Conservation (phyloP, 176 grass and related monocot genomes). For the Lolium rigidum region DNA sequence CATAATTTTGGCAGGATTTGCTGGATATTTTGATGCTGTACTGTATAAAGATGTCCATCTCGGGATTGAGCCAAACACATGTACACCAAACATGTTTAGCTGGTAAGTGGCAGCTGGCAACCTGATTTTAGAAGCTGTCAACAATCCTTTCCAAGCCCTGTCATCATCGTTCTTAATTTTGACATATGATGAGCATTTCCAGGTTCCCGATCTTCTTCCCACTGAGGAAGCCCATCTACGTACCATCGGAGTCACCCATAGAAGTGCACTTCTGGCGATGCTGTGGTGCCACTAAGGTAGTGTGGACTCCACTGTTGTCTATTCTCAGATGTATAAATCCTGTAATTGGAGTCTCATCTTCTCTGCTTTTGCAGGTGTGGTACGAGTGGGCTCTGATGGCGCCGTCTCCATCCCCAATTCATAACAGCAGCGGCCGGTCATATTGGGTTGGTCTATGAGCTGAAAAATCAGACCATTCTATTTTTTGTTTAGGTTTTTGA, state of each 20-base stretch:
- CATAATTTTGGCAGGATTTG: slow-evolving; percentile 72
- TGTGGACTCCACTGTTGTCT: neutral
- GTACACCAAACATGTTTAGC: slow-evolving; percentile 99
- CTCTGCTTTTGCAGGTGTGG: slow-evolving; percentile 69
- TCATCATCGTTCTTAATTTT: neutral
- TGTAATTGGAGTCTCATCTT: slow-evolving; percentile 1
- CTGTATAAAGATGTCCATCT: slow-evolving; percentile 97
- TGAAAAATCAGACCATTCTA: neutral
- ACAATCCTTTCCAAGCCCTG: neutral
- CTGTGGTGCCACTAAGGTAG: slow-evolving; percentile 76
- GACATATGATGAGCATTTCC: neutral
- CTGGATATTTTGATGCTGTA: slow-evolving; percentile 92
- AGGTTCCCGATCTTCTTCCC: slow-evolving; percentile 99
- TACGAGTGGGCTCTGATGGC: slow-evolving; percentile 90
- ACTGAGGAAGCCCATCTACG: slow-evolving; percentile 74
- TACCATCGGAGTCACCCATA: slow-evolving; percentile 59
- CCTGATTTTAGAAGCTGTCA: slow-evolving; percentile 3
- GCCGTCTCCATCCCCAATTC: slow-evolving; percentile 71
- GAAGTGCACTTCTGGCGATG: slow-evolving; percentile 98
- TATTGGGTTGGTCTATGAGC: slow-evolving; percentile 93
- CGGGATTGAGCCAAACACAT: slow-evolving; percentile 85
- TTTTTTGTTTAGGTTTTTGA: neutral
- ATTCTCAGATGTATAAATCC: neutral
- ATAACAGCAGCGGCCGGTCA: slow-evolving; percentile 91
- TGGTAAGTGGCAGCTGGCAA: slow-evolving; percentile 56